phyloP scores from a whole-genome alignment of 73 alveolate genomes.

The Durusdinium trenchii region DNA sequence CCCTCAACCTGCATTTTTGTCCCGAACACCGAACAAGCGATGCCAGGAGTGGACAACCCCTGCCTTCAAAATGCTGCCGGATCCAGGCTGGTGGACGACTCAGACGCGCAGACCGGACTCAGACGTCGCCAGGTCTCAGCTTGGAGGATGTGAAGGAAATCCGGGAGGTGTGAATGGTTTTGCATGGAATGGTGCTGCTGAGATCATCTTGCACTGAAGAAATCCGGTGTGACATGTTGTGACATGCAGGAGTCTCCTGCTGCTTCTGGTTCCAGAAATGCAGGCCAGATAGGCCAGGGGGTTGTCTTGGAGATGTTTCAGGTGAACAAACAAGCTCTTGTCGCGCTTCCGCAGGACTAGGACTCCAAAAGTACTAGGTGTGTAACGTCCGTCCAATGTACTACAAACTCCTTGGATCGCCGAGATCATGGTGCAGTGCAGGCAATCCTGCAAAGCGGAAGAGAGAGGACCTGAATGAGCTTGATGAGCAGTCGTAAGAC shows the following conservation, averaged over 20 bases:
- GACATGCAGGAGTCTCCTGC: background rate
- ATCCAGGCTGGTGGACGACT: slow-evolving; percentile 25
- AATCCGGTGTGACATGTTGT: too few relatives aligned
- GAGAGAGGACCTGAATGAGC: background rate
- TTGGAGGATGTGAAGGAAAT: background rate
- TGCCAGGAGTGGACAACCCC: slow-evolving; percentile 66
- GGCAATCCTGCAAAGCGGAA: slow-evolving; percentile 39
- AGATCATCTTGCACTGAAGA: too few relatives aligned
- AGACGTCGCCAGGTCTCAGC: background rate
- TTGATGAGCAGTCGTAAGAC: background rate
- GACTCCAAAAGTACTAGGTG: too few relatives aligned
- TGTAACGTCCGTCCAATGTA: too few relatives aligned
- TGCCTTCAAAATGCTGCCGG: slow-evolving; percentile 67
- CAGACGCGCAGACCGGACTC: background rate
- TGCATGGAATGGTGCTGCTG: too few relatives aligned
- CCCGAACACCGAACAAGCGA: too few relatives aligned
- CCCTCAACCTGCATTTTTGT: background rate
- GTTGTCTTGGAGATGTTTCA: too few relatives aligned
- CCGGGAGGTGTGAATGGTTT: too few relatives aligned
- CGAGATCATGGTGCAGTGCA: background rate
- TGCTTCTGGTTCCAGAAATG: background rate
- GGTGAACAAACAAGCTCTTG: too few relatives aligned
- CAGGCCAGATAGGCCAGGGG: too few relatives aligned
- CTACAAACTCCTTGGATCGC: too few relatives aligned
- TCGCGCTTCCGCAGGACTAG: too few relatives aligned